Evolutionary conservation across 2,329 filamentous ascomycete genomes (phyloP), one percentile per base, ranked within the genome.

Genomic region (Colletotrichum gloeosporioides): DNA sequence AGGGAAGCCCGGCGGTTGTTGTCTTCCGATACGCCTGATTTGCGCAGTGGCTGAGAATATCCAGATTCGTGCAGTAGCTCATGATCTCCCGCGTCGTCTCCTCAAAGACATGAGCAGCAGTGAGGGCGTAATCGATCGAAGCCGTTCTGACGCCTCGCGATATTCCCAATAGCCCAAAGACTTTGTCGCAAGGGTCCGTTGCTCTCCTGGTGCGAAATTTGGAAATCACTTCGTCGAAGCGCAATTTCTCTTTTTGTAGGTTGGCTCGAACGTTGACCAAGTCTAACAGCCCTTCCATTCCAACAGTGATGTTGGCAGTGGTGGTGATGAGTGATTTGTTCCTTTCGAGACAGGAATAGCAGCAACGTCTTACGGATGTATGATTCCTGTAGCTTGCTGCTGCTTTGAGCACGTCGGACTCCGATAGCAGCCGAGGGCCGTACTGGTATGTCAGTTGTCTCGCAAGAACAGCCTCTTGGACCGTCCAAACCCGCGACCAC

Each of bases 291-390:
- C 0, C 1, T 13, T 22, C 44, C 44, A 49, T 49, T 13, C 44
- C 44, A 22, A 12, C 44, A 0, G 44, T 2, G 10, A 49, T 22
- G n/a, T 22, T 49, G 44, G 1, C 2, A 18, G 0, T 49, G 3
- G 0, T 49, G 10, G 18, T n/a, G 9, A 5, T 3, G 0, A 44
- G 6, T 16, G 8, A 49, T 22, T 49, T 22, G 10, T 49, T 49
- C 7, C n/a, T 22, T 49, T 13, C 44, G 18, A 49, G 18, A 1
- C 0, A 2, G 9, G 44, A 49, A 49, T 49, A 49, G n/a, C 18
- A 49, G 0, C 44, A 49, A 22, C 44, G 18, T 22, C 18, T 49
- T 22, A 49, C 3, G 10, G 0, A 0, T 49, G 0, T 18, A 0
- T 49, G 44, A 49, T 49, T 49, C 44, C 1, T 49, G 10, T 49